Conservation (phyloP, 441 rosid species). For the Sinapis alba region DNA sequence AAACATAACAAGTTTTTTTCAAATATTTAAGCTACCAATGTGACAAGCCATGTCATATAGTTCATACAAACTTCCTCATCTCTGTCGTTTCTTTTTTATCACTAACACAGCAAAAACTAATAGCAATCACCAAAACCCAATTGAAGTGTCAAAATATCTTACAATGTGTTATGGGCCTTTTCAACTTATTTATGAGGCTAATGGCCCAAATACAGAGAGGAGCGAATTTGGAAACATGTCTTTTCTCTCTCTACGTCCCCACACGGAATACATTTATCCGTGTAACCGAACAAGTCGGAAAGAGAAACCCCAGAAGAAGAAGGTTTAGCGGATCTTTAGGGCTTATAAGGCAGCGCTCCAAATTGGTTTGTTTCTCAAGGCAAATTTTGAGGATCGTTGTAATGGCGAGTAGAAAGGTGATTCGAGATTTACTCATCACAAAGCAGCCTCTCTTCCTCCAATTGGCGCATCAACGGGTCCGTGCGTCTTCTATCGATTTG, state of each 20-base stretch:
- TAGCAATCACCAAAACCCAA: no score
- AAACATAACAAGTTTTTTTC: no score
- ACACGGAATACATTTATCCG: background rate
- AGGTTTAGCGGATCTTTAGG: constrained; percentile 9
- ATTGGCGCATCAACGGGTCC: constrained; percentile 52
- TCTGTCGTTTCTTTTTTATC: no score
- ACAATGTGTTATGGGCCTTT: background rate
- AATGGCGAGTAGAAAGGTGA: constrained; percentile 70
- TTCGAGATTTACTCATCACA: constrained; percentile 64
- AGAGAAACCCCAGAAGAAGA: constrained; percentile 22
- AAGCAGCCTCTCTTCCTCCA: constrained; percentile 51
- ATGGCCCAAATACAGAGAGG: background rate
- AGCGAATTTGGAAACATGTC: background rate
- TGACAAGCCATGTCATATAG: no score
- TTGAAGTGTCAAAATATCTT: no score
- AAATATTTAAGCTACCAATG: no score
- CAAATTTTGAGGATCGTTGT: constrained; percentile 4
- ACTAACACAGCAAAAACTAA: no score
- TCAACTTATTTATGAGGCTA: background rate
- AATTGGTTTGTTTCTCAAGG: constrained; percentile 27
- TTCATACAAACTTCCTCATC: no score
- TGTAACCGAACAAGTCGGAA: constrained; percentile 20
- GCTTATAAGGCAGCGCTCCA: constrained; percentile 7
- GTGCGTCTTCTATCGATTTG: constrained; percentile 11
- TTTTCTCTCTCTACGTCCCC: background rate